Percentiles rank a stretch among this genome's conserved stretches.
Evolutionary conservation across 202 grass and related monocot species (phyloP).

Genomic region (Digitaria exilis): DNA sequence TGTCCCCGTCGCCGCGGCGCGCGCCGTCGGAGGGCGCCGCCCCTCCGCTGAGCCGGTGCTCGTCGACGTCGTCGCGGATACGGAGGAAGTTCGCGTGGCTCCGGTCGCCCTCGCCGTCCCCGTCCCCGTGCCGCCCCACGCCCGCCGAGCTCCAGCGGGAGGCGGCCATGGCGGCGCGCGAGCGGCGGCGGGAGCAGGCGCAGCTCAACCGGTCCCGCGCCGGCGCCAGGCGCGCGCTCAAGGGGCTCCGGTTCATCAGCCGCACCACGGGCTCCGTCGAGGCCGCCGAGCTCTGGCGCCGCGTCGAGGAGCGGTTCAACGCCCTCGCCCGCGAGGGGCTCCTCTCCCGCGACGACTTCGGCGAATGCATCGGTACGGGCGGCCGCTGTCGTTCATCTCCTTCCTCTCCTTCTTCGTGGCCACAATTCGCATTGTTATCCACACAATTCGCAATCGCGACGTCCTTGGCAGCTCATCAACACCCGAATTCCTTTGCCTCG

Average conservation of each 20-base stretch:
- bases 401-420: not conserved
- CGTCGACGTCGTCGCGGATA: conserved; percentile 93
- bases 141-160: conserved; percentile 45
- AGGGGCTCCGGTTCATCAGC: conserved; percentile 98
- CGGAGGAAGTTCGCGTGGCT: conserved; percentile 92
- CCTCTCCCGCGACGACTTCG: conserved; percentile 95
- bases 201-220: conserved; percentile 70
- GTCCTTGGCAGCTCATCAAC: not conserved
- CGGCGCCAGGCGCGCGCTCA: conserved; percentile 77
- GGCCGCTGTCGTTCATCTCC: not conserved
- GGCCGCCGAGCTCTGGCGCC: conserved; percentile 78
- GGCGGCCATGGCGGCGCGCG: conserved; percentile 71
- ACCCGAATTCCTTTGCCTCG: not conserved
- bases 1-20: conserved; percentile 2
- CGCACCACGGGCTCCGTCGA: conserved; percentile 71
- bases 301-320: conserved; percentile 81
- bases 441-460: conserved; percentile 10
- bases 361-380: conserved; percentile 86
- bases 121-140: conserved; percentile 34
- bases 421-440: not conserved
- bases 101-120: conserved; percentile 61
- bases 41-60: conserved; percentile 71
- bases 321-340: conserved; percentile 70
- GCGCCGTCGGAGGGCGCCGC: conserved; percentile 44
- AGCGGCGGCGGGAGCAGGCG: conserved; percentile 74